Evolutionary conservation across 768 basidiomycete species (phyloP).

Genomic region (Collybia nuda): DNA sequence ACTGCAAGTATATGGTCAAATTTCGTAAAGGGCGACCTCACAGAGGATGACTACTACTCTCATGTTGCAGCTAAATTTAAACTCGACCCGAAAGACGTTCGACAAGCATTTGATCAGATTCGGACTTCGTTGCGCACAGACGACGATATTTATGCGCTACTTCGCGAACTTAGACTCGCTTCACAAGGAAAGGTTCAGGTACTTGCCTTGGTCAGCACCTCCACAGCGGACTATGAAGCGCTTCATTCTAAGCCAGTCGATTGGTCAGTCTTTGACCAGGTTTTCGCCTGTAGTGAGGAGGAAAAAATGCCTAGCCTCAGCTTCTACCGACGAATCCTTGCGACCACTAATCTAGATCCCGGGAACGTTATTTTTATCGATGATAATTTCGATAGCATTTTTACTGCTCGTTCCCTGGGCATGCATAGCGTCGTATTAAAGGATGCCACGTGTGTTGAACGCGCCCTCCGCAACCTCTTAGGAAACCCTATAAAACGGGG

Average conservation of each 20-base stretch:
- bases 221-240: constrained; percentile 46
- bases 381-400: constrained; percentile 58
- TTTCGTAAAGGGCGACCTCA: constrained; percentile 49
- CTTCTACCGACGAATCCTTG: constrained; percentile 50
- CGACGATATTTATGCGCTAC: constrained; percentile 40
- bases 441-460: constrained; percentile 35
- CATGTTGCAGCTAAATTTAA: constrained; percentile 38
- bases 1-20: constrained; percentile 48
- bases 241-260: constrained; percentile 44
- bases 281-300: constrained; percentile 49
- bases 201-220: constrained; percentile 62
- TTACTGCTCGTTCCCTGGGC: constrained; percentile 56
- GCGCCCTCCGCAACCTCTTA: constrained; percentile 45
- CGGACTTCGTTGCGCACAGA: constrained; percentile 46
- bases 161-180: constrained; percentile 43
- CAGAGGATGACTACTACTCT: constrained; percentile 42
- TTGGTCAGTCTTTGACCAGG: constrained; percentile 47
- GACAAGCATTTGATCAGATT: constrained; percentile 43
- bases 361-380: constrained; percentile 53
- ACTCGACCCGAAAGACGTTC: constrained; percentile 37
- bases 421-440: constrained; percentile 55
- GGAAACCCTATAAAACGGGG: constrained; percentile 47
- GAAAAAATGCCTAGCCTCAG: constrained; percentile 58
- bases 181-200: constrained; percentile 34
- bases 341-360: constrained; percentile 44